These are phyloP conservation scores for Umbelopsis vinacea DNA, from an alignment of 192 early-diverging fungal genomes.

Conservation along the genomic window DNA sequence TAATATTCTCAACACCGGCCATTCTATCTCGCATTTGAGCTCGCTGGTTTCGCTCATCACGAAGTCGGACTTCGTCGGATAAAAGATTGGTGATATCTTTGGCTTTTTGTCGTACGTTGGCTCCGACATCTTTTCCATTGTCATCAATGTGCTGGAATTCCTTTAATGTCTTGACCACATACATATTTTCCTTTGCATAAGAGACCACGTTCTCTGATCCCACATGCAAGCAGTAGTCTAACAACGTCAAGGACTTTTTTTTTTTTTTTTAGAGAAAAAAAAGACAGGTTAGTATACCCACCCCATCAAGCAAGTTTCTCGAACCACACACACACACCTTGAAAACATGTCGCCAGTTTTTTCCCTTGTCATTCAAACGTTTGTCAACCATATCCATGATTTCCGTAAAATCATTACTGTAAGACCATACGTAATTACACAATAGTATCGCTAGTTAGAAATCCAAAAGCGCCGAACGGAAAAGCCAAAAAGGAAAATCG, in stretches of 20 bases:
- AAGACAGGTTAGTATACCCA: not conserved
- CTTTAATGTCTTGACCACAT: conserved; percentile 93
- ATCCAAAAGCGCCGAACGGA: not conserved
- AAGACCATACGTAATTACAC: not conserved
- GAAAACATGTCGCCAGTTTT: conserved; percentile 98
- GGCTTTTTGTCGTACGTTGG: conserved; percentile 90
- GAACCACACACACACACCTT: conserved; percentile 61
- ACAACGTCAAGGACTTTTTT: conserved; percentile 75
- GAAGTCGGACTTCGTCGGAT: conserved; percentile 76
- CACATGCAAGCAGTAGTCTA: conserved; percentile 84
- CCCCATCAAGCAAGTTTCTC: not conserved
- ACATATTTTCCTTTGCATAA: conserved; percentile 88
- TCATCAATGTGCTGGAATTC: conserved; percentile 98
- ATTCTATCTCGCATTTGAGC: conserved; percentile 67
- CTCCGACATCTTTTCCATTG: conserved; percentile 88
- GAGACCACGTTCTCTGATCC: conserved; percentile 87
- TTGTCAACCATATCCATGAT: conserved; percentile 99
- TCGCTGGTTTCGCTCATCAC: conserved; percentile 75
- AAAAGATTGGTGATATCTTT: conserved; percentile 89
- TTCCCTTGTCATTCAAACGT: conserved; percentile 95
- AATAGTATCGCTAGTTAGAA: not conserved
- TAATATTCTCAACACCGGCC: conserved; percentile 42
- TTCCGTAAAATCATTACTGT: conserved; percentile 86
- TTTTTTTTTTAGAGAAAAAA: not conserved
- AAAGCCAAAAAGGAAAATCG: not conserved